A percentile compares a stretch with the other conserved stretches of the same genome.
Evolutionary conservation across 495 filamentous ascomycete genomes (phyloP).

Genomic region (Xylaria bambusicola): DNA sequence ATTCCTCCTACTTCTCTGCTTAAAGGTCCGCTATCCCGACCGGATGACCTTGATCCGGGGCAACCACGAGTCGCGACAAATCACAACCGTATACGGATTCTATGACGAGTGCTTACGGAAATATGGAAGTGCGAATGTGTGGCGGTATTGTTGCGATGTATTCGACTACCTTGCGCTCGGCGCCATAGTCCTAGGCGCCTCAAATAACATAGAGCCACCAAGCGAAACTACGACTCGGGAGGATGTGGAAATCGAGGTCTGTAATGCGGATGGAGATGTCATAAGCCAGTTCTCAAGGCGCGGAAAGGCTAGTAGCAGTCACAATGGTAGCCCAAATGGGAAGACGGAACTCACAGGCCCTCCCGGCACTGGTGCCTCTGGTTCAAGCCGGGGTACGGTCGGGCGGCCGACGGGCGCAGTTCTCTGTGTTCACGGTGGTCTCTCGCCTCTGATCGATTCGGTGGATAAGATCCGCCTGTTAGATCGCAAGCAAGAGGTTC

Average conservation of each 20-base stretch:
- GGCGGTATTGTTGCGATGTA: constrained; percentile 98
- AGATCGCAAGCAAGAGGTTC: constrained; percentile 97
- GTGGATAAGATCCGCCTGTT: constrained; percentile 95
- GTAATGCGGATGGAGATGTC: constrained; percentile 77
- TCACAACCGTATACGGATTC: constrained; percentile 97
- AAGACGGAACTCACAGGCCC: constrained; percentile 60
- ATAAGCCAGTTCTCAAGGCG: constrained; percentile 61
- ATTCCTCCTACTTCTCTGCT: constrained; percentile 88
- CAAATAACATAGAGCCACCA: constrained; percentile 64
- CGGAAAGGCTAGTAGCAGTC: constrained; percentile 18
- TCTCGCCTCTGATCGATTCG: constrained; percentile 87
- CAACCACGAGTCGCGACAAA: constrained; percentile 96
- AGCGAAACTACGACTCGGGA: constrained; percentile 54
- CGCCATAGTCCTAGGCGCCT: constrained; percentile 88
- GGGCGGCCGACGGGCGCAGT: constrained; percentile 77
- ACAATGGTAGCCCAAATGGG: constrained; percentile 43
- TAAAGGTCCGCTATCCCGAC: constrained; percentile 97
- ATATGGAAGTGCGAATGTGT: constrained; percentile 96
- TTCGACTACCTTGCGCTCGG: constrained; percentile 98
- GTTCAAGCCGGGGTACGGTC: constrained; percentile 62
- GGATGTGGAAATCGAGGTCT: constrained; percentile 90
- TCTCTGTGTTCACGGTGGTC: constrained; percentile 91
- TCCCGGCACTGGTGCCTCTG: constrained; percentile 76
- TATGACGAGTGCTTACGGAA: constrained; percentile 98
- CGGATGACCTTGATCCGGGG: constrained; percentile 96